These are phyloP conservation scores for Leccinum longicurvipes DNA, from an alignment of 768 basidiomycete genomes.

Conservation along the genomic window DNA sequence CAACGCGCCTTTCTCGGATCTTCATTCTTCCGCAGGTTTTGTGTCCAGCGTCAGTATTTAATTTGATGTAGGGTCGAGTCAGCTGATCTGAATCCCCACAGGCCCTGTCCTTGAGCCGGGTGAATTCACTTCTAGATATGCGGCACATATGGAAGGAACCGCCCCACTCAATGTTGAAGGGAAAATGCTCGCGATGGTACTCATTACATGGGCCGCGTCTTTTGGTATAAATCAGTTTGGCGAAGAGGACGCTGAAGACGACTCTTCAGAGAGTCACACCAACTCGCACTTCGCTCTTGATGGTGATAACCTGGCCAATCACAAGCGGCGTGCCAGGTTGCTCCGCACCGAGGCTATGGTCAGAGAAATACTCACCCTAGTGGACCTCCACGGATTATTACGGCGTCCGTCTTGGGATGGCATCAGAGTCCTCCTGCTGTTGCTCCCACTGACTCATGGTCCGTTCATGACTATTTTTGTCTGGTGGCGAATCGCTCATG, in stretches of 20 bases:
- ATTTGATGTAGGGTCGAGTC: constrained; percentile 1
- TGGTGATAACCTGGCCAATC: constrained; percentile 31
- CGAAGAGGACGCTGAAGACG: constrained; percentile 34
- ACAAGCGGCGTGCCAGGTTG: constrained; percentile 43
- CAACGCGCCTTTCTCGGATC: constrained; percentile 79
- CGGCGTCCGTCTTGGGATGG: constrained; percentile 87
- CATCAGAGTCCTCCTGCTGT: constrained; percentile 70
- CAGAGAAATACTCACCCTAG: constrained; percentile 70
- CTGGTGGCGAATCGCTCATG: constrained; percentile 7
- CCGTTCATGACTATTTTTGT: constrained; percentile 12
- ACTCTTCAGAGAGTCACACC: constrained; percentile 1
- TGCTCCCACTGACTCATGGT: constrained; percentile 87
- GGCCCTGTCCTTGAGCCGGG: constrained; percentile 82
- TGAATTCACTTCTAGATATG: constrained; percentile 75
- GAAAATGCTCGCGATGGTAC: constrained; percentile 69
- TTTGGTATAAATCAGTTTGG: constrained; percentile 84
- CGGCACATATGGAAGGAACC: constrained; percentile 59
- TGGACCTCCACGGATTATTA: constrained; percentile 77
- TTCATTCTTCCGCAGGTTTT: constrained; percentile 81
- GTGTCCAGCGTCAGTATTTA: constrained; percentile 67
- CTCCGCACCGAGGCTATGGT: constrained; percentile 66
- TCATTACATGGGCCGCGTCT: constrained; percentile 87
- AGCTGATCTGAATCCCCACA: constrained; percentile 32
- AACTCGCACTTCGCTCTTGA: constrained; percentile 15
- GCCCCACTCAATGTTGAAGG: constrained; percentile 68